Conservation (phyloP, 345 rosid species). For the Syzygium jambos region DNA sequence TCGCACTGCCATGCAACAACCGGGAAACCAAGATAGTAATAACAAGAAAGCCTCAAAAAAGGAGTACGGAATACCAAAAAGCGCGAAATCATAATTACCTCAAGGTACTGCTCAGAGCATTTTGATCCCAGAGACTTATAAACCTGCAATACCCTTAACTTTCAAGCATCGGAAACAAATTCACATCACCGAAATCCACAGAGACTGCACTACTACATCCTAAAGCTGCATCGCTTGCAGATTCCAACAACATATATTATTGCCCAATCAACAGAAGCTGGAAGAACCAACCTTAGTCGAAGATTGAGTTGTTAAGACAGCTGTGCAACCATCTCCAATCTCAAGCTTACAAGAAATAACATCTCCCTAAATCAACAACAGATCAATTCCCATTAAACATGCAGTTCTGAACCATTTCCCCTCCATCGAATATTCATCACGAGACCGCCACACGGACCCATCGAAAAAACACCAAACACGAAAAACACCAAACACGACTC, state of each 20-base stretch:
- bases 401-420: not conserved
- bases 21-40: not conserved
- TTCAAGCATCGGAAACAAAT: not conserved
- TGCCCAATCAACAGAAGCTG: not conserved
- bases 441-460: not conserved
- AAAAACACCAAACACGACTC: not conserved
- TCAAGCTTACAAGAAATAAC: slow-evolving; percentile 55
- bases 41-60: not conserved
- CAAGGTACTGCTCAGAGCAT: slow-evolving; percentile 53
- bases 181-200: not conserved
- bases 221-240: not conserved
- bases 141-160: slow-evolving; percentile 25
- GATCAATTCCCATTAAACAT: not conserved
- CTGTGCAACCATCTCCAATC: slow-evolving; percentile 63
- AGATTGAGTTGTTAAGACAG: slow-evolving; percentile 80
- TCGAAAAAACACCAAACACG: not conserved
- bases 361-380: slow-evolving; percentile 37
- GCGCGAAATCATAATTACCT: slow-evolving; percentile 32
- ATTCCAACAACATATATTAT: not conserved
- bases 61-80: not conserved
- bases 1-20: not conserved
- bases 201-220: not conserved
- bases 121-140: slow-evolving; percentile 72
- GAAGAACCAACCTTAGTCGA: slow-evolving; percentile 62
- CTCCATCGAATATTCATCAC: not conserved